Conservation (phyloP, 2,329 filamentous ascomycete genomes). For the Trichoderma lentiforme region DNA sequence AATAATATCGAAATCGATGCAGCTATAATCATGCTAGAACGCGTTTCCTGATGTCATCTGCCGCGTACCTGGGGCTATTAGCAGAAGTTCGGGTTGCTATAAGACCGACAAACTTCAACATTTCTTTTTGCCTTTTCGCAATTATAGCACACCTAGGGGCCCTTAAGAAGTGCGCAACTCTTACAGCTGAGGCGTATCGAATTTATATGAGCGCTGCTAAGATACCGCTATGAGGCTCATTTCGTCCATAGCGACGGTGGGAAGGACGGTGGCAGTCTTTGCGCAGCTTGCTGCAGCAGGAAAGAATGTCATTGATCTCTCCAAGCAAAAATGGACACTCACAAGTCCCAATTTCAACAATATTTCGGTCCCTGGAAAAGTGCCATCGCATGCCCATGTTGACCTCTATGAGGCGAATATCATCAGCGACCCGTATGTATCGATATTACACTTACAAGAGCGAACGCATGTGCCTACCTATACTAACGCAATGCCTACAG, state of each 20-base stretch:
- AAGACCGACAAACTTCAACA: neutral
- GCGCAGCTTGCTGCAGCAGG: neutral
- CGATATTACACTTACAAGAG: neutral
- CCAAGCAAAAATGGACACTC: neutral
- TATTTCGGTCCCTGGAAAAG: neutral
- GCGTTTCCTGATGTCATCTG: neutral
- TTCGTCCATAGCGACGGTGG: neutral
- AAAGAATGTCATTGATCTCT: neutral
- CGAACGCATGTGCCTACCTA: neutral
- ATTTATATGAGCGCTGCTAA: neutral
- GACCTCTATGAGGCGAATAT: conserved; percentile 6
- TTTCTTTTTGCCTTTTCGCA: neutral
- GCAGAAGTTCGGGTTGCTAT: neutral
- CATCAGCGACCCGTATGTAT: neutral
- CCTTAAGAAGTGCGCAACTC: neutral
- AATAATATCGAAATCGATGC: neutral
- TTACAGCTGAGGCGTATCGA: neutral
- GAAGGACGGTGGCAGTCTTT: neutral
- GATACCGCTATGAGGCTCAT: neutral
- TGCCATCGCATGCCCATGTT: conserved; percentile 1
- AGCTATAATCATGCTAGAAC: neutral
- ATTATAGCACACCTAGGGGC: neutral
- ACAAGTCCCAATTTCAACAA: neutral
- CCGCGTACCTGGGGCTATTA: neutral
- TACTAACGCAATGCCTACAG: neutral